Evolutionary conservation across 768 basidiomycete genomes (phyloP), one percentile per base, ranked within the genome.

Genomic region (Tulasnella calospora): DNA sequence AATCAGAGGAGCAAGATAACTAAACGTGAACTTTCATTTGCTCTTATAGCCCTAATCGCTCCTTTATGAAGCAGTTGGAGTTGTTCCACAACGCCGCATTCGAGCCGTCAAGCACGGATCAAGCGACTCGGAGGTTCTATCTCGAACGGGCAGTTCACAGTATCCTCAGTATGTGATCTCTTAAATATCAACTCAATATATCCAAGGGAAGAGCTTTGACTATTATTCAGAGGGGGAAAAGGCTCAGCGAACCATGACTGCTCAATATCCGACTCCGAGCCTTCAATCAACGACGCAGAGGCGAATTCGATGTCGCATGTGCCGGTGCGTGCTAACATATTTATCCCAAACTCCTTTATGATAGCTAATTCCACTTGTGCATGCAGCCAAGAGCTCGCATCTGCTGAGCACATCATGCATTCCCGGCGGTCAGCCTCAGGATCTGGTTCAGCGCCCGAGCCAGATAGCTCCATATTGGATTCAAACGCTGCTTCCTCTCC

Each of bases 391-490:
- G 94, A 95, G 81, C 87, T 98, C 19, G 96, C 96, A 0, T 89
- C 93, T 0, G 88, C 93, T n/a, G 94, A 96, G 82, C 94, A 98
- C 83, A 95, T 98, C 93, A 89, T 95, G 71, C 93, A 95, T 83
- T 95, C 96, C 81, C 92, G 92, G 6, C 92, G 94, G 81, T 91
- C 33, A 38, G n/a, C 38, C 27, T 27, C 23, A 30, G 27, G 36
- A 17, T 51, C 46, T 46, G 33, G 30, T n/a, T 23, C 51, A 33
- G 27, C 27, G 57, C 7, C 73, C 73, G 73, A 17, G 13, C 41
- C 36, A 19, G 30, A 35, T 17, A 74, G n/a, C 23, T 30, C 73
- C 36, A 30, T 91, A 5, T 83, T 82, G 12, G 79, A 81, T 38
- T 86, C 88, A 8, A 79, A 84, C 6, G 83, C 84, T 0, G 81